Conservation (phyloP, 257 asterid genomes). For the Buddleja alternifolia region DNA sequence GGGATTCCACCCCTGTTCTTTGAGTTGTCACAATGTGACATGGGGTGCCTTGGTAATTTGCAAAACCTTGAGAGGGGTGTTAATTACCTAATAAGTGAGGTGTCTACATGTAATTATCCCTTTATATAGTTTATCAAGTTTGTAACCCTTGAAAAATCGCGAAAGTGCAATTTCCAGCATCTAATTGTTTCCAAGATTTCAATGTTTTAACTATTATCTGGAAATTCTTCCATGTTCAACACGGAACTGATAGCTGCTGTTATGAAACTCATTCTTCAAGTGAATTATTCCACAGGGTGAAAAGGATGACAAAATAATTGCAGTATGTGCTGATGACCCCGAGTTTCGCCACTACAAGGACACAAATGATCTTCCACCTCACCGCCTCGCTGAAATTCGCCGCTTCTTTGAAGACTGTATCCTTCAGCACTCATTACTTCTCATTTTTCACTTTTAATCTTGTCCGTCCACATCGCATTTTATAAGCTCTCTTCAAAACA, state of each 20-base stretch:
- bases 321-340: conserved; percentile 91
- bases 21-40: no score
- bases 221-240: not conserved
- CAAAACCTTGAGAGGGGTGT: no score
- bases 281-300: conserved; percentile 59
- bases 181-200: not conserved
- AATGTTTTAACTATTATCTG: not conserved
- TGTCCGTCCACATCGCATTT: no score
- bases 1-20: no score
- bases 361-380: conserved; percentile 80
- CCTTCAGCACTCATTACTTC: conserved; percentile 32
- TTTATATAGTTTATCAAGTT: not conserved
- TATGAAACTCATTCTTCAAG: not conserved
- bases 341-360: conserved; percentile 79
- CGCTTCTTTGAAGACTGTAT: conserved; percentile 97
- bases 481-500: no score
- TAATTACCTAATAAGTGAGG: no score
- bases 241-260: not conserved
- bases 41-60: no score
- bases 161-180: no score
- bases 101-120: no score
- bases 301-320: conserved; percentile 89
- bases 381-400: conserved; percentile 92
- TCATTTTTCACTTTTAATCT: not conserved
- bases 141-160: not conserved